Base-by-base conservation (phyloP, 2,329 filamentous ascomycete genomes). In the Pyricularia pennisetigena region DNA sequence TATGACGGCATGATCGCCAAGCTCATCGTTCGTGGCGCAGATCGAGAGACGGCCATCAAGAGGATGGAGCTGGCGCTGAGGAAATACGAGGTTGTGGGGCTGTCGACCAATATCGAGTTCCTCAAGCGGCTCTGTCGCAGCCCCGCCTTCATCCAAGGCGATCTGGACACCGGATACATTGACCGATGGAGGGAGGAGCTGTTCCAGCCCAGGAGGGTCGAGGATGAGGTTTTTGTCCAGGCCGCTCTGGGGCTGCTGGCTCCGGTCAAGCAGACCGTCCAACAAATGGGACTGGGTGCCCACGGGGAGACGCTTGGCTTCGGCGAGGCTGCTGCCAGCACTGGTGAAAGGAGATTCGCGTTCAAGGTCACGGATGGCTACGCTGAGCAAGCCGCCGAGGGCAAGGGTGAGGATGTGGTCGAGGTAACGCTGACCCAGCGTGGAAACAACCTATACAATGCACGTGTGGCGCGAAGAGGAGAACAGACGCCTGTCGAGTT, bases 1-100 rank as follows among this genome's bases (percentile, higher is more conserved):
- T 99, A 99, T 78, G 95, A 99, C 73, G 95, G 95, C 30, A 99
- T 99, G 95, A 97, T 99, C 72, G 92, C 95, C 63, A 99, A 99
- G 80, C 86, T 99, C 67, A 99, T 99, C 73, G 93, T 98, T 6
- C 87, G 92, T 69, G 95, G 92, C 0, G 85, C 87, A 20, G 90
- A 90, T 68, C 86, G 95, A 69, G 86, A 90, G 75, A 90, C 91
- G 29, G 92, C 94, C 3, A 90, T 99, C 66, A 88, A 91, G 69
- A 96, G 92, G 77, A 83, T 99, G 69, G 87, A 88, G 54, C 82
- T 89, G 4, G 94, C 95, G 0, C 82, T 99, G 12, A 90, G 92
- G 71, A 86, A 92, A 65, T 99, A 98, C 75, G 93, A 99, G 78
- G 89, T 99, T 12, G 95, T 94, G 2, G 95, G 95, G 0, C 86